Conservation (phyloP, 495 filamentous ascomycete species). For the Daldinia vernicosa region DNA sequence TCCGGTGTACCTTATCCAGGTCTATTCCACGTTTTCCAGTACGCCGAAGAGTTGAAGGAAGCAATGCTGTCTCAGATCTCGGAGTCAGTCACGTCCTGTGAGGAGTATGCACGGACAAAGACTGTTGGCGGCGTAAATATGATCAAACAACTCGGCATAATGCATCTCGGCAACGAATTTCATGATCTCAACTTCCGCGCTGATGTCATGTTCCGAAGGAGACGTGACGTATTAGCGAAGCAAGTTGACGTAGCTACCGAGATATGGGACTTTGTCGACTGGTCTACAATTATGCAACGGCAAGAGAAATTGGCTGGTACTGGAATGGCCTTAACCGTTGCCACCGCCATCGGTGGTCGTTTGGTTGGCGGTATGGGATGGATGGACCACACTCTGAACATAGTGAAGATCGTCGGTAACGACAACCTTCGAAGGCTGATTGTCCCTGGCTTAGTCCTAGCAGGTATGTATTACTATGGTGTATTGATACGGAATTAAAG, state of each 20-base stretch:
- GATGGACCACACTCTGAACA: constrained; percentile 86
- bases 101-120: constrained; percentile 81
- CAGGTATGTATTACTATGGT: constrained; percentile 66
- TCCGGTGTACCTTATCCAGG: constrained; percentile 88
- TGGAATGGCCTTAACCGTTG: constrained; percentile 91
- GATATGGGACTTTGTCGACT: constrained; percentile 91
- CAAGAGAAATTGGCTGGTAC: constrained; percentile 95
- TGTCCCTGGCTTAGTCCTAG: constrained; percentile 77
- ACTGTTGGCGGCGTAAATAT: constrained; percentile 83
- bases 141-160: constrained; percentile 85
- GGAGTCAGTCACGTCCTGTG: constrained; percentile 76
- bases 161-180: constrained; percentile 89
- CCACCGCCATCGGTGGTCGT: constrained; percentile 82
- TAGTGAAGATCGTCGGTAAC: constrained; percentile 80
- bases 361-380: constrained; percentile 85
- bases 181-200: constrained; percentile 83
- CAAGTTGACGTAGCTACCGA: constrained; percentile 89
- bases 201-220: constrained; percentile 90
- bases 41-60: constrained; percentile 89
- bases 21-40: constrained; percentile 83
- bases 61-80: constrained; percentile 92
- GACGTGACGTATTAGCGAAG: constrained; percentile 78
- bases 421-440: constrained; percentile 84
- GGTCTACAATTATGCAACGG: constrained; percentile 79
- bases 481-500: constrained; percentile 4